Conservation (phyloP, 2,329 filamentous ascomycete species). For the Epichloe amarillans region DNA sequence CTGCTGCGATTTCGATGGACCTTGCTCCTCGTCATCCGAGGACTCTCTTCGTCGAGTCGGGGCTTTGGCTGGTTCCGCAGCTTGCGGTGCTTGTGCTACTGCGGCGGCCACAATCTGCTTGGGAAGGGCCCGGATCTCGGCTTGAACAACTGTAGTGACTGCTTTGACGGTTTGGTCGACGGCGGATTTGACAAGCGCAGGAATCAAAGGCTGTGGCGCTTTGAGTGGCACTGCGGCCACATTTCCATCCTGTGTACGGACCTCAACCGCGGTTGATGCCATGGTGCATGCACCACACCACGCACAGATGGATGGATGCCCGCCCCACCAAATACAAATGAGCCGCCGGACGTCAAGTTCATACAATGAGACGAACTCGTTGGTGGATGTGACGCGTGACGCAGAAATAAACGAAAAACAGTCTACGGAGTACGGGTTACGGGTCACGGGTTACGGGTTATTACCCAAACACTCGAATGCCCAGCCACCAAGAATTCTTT, state of each 20-base stretch:
- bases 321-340: not conserved
- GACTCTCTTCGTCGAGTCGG: not conserved
- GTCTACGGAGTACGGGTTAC: too few relatives aligned
- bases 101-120: conserved; percentile 5
- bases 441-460: too few relatives aligned
- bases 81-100: conserved; percentile 2
- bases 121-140: conserved; percentile 6
- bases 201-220: conserved; percentile 2
- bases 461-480: not conserved
- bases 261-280: conserved; percentile 1
- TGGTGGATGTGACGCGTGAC: not conserved
- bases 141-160: conserved; percentile 5
- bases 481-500: not conserved
- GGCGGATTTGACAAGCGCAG: conserved; percentile 5
- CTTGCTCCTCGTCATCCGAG: conserved; percentile 1
- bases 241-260: conserved; percentile 4
- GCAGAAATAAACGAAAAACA: not conserved
- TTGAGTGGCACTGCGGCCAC: not conserved
- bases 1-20: conserved; percentile 4
- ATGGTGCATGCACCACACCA: not conserved
- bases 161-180: conserved; percentile 7
- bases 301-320: not conserved
- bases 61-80: not conserved
- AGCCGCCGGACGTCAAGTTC: not conserved
- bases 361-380: not conserved